Percentiles rank a stretch among this genome's conserved stretches.
These are phyloP conservation scores for Emergomyces africanus DNA, from an alignment of 2,329 filamentous ascomycete species.

Conservation along the genomic window DNA sequence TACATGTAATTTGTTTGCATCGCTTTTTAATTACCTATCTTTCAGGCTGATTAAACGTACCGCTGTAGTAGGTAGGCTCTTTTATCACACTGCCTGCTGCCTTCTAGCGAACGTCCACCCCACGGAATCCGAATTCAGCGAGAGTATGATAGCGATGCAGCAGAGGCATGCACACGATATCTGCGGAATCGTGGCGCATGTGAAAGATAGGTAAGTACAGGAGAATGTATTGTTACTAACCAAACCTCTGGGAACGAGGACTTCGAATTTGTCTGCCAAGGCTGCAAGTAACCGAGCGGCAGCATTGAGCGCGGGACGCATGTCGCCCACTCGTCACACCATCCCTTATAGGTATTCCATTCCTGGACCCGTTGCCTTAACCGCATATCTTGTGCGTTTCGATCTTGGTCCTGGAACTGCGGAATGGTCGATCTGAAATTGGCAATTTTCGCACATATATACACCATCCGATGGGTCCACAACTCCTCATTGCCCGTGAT, in stretches of 20 bases:
- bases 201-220: too few relatives aligned
- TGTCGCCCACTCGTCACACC: conserved; percentile 73
- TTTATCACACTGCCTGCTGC: conserved; percentile 80
- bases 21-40: too few relatives aligned
- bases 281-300: conserved; percentile 63
- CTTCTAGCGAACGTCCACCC: conserved; percentile 72
- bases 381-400: conserved; percentile 44
- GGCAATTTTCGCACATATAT: conserved; percentile 73
- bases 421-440: conserved; percentile 68
- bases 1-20: background rate
- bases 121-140: conserved; percentile 42
- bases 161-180: conserved; percentile 68
- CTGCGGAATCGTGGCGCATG: conserved; percentile 79
- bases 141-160: conserved; percentile 58
- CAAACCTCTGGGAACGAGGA: conserved; percentile 81
- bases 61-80: conserved; percentile 67
- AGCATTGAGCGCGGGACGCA: conserved; percentile 76
- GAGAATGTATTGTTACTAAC: conserved; percentile 39
- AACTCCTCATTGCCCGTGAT: conserved; percentile 55
- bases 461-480: conserved; percentile 83
- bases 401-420: conserved; percentile 47
- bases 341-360: conserved; percentile 67
- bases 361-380: conserved; percentile 55
- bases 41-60: conserved; percentile 74
- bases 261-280: conserved; percentile 52